Conservation (phyloP, 257 asterid species). For the Gentiana macrophylla region DNA sequence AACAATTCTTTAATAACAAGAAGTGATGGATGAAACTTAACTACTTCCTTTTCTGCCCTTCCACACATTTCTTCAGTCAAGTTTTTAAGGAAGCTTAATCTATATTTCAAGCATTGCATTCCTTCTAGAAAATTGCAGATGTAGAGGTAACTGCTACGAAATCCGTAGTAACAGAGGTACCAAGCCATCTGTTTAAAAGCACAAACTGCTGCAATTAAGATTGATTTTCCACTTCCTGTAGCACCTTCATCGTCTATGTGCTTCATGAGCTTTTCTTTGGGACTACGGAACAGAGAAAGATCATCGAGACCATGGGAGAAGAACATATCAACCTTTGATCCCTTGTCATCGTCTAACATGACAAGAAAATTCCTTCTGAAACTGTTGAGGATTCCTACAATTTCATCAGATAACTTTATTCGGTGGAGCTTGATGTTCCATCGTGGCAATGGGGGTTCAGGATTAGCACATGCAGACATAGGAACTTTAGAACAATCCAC, state of each 20-base stretch:
- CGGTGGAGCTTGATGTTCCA: slow-evolving; percentile 36
- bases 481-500: slow-evolving; percentile 18
- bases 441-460: slow-evolving; percentile 27
- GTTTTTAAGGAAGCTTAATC: slow-evolving; percentile 33
- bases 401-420: slow-evolving; percentile 38
- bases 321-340: slow-evolving; percentile 17
- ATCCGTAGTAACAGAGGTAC: slow-evolving; percentile 56
- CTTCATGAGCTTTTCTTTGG: slow-evolving; percentile 30
- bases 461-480: slow-evolving; percentile 26
- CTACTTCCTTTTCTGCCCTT: slow-evolving; percentile 36
- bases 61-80: slow-evolving; percentile 29
- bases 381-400: slow-evolving; percentile 25
- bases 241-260: slow-evolving; percentile 21
- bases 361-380: slow-evolving; percentile 28
- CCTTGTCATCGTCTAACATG: slow-evolving; percentile 27
- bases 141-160: slow-evolving; percentile 42
- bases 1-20: slow-evolving; percentile 37
- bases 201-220: slow-evolving; percentile 27
- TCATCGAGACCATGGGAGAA: slow-evolving; percentile 25
- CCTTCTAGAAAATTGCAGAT: slow-evolving; percentile 27
- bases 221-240: slow-evolving; percentile 19
- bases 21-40: slow-evolving; percentile 42
- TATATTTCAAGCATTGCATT: slow-evolving; percentile 30
- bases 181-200: slow-evolving; percentile 61
- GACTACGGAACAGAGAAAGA: slow-evolving; percentile 23